Percentiles rank a stretch among this genome's conserved stretches.
Evolutionary conservation across 768 basidiomycete genomes (phyloP).

Genomic region (Omphalotus guepiniiformis): DNA sequence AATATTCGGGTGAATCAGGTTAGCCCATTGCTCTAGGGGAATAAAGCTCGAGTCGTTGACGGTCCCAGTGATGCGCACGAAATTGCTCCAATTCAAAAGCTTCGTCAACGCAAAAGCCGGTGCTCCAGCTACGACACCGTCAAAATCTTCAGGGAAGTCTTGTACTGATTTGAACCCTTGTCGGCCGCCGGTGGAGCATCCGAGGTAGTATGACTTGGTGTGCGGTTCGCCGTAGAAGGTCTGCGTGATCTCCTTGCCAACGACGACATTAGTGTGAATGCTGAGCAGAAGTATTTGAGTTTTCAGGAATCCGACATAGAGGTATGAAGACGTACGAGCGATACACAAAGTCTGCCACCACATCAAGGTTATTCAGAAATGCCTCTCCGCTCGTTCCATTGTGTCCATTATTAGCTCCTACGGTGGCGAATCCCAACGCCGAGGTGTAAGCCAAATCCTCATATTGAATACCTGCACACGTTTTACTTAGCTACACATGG

Average conservation of each 20-base stretch:
- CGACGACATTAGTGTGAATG: constrained; percentile 14
- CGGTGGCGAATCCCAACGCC: not conserved
- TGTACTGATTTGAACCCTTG: constrained; percentile 17
- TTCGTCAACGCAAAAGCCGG: constrained; percentile 13
- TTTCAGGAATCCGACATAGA: too few relatives aligned
- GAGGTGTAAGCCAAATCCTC: not conserved
- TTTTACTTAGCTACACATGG: not conserved
- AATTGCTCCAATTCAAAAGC: not conserved
- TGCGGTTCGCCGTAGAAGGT: constrained; percentile 16
- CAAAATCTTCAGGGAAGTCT: constrained; percentile 19
- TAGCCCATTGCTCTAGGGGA: constrained; percentile 12
- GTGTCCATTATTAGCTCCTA: constrained; percentile 2
- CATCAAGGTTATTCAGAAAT: constrained; percentile 2
- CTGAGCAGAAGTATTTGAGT: not conserved
- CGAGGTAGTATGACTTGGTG: constrained; percentile 20
- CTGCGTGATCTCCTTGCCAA: constrained; percentile 18
- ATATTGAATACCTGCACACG: not conserved
- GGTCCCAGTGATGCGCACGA: constrained; percentile 1
- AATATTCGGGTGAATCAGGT: constrained; percentile 14
- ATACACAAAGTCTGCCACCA: not conserved
- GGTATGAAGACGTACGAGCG: too few relatives aligned
- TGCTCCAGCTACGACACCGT: constrained; percentile 19
- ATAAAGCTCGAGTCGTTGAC: constrained; percentile 10
- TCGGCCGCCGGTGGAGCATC: constrained; percentile 18
- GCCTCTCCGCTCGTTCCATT: not conserved